Conservation (phyloP, 2,329 filamentous ascomycete species). For the Fusarium sp. region DNA sequence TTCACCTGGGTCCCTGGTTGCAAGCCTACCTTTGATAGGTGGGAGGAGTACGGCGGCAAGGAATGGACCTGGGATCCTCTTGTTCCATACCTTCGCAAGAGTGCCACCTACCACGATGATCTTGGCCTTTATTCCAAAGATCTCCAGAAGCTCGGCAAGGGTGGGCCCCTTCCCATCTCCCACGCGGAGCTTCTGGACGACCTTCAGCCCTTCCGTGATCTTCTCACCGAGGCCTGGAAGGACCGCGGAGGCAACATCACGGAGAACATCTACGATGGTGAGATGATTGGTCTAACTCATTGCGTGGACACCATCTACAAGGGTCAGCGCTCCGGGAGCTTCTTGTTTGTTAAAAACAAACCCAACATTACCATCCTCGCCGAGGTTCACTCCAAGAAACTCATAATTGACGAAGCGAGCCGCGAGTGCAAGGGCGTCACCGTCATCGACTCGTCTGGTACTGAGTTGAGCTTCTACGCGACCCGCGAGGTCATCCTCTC, state of each 20-base stretch:
- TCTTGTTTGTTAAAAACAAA: conserved; percentile 60
- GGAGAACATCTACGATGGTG: conserved; percentile 67
- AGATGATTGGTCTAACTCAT: conserved; percentile 63
- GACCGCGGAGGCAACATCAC: conserved; percentile 61
- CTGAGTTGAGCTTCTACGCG: conserved; percentile 58
- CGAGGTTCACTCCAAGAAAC: conserved; percentile 59
- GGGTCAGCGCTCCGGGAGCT: conserved; percentile 62
- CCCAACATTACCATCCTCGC: conserved; percentile 64
- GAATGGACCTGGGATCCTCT: conserved; percentile 65
- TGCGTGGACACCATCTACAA: conserved; percentile 67
- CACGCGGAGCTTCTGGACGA: conserved; percentile 66
- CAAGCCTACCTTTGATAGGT: conserved; percentile 70
- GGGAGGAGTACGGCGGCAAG: conserved; percentile 77
- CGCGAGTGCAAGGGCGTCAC: conserved; percentile 56
- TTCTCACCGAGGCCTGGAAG: conserved; percentile 62
- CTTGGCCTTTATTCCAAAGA: conserved; percentile 54
- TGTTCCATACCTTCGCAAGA: conserved; percentile 63
- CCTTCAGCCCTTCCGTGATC: conserved; percentile 61
- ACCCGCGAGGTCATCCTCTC: conserved; percentile 60
- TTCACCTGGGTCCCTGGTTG: conserved; percentile 71
- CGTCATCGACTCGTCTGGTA: conserved; percentile 49
- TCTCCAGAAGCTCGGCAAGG: conserved; percentile 60
- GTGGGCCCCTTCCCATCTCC: conserved; percentile 62
- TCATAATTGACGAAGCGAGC: conserved; percentile 57
- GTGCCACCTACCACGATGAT: conserved; percentile 67